These are phyloP conservation scores for Martensiomyces pterosporus DNA, from an alignment of 192 early-diverging fungal species.

Conservation along the genomic window DNA sequence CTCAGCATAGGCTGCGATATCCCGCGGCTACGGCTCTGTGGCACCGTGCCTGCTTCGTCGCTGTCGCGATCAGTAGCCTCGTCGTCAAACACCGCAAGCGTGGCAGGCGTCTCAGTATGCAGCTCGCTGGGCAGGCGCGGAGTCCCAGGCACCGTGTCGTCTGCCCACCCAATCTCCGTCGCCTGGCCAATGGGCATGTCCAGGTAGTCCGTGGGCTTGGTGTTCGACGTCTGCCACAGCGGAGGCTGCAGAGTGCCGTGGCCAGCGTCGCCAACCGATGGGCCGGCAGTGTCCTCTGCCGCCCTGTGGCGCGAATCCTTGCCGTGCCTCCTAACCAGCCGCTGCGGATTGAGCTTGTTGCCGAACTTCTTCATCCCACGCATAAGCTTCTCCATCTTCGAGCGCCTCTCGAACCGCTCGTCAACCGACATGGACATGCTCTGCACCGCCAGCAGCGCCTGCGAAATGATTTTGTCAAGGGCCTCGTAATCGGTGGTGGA, in stretches of 20 bases:
- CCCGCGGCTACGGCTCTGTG: too few species aligned
- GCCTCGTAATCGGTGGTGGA: conserved; percentile 17
- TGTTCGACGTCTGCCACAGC: background rate
- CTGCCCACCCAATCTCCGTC: conserved; percentile 18
- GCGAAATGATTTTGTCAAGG: conserved; percentile 14
- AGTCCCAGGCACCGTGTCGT: conserved; percentile 8
- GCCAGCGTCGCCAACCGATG: too few species aligned
- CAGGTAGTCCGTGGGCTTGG: background rate
- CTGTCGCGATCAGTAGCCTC: too few species aligned
- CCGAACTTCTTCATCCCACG: conserved; percentile 44
- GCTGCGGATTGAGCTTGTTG: conserved; percentile 13
- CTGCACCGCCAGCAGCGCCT: conserved; percentile 21
- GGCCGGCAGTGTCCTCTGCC: too few species aligned
- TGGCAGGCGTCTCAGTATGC: background rate
- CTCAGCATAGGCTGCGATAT: too few species aligned
- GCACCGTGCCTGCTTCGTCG: too few species aligned
- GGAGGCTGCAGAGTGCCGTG: background rate
- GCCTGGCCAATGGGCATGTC: background rate
- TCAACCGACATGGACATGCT: conserved; percentile 18
- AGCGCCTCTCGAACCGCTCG: conserved; percentile 37
- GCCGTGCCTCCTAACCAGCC: background rate
- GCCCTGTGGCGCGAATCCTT: too few species aligned
- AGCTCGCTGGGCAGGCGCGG: background rate
- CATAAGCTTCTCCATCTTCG: conserved; percentile 20
- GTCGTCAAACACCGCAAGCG: background rate